Base-by-base conservation (phyloP, 129 eudicot species). In the Escallonia herrerae region DNA sequence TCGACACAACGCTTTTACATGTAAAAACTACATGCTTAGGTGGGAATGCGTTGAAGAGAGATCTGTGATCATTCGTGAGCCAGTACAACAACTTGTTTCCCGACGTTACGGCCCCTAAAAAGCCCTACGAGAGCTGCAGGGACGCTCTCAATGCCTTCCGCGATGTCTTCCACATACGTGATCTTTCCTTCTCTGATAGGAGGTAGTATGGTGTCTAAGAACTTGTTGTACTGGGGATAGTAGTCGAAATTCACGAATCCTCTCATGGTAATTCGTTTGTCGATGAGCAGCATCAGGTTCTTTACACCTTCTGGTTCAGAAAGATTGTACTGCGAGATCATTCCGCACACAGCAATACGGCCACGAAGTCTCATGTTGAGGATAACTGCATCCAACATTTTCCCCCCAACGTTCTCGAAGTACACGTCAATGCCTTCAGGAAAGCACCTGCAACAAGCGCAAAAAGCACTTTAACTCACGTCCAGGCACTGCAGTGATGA, bases 251-350 rank as follows among this genome's bases (percentile, higher is more conserved):
- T 22, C 22, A 13, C 5, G 14, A 54, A 54, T 8, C 58, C 58
- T 54, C 14, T 22, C 37, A 54, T 54, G 5, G 22, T 15, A 15
- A 54, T 7, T 54, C 37, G 5, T 54, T 54, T 54, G 4, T 5
- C n/a, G 58, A n/a, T 4, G 37, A 54, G 33, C 15, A 9, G 12
- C 33, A 13, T 2, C 15, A 54, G 37, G 58, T 54, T 54, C 6
- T 54, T 13, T 54, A 54, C 15, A 14, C 58, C 58, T 54, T 54
- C 37, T 3, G 58, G 58, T 15, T 54, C 37, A 14, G 4, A 15
- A 54, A 54, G 58, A 15, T 54, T 13, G 58, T 54, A 54, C 22
- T 54, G 58, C 14, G 58, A 54, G 58, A 54, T 54, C 58, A 54
- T 54, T 15, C 58, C 58, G 2, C 58, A 54, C 58, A 15, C 58